Conservation (phyloP, 768 basidiomycete genomes). For the Hemileccinum rubropunctum region DNA sequence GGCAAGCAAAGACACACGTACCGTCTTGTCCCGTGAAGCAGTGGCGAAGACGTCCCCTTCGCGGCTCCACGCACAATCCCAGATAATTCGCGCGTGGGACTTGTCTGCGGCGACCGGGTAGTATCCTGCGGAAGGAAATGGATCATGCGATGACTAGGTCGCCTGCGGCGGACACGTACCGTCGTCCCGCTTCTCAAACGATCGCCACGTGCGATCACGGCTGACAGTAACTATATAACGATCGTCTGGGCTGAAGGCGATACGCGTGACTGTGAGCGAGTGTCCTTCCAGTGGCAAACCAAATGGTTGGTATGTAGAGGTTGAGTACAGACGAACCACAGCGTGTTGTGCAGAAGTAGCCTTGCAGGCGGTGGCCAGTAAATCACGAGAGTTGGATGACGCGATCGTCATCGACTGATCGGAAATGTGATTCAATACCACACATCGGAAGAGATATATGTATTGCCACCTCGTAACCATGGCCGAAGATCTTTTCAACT, state of each 20-base stretch:
- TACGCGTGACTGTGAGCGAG: constrained; percentile 82
- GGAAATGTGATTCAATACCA: not conserved
- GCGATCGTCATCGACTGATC: constrained; percentile 76
- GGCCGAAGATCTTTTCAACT: constrained; percentile 94
- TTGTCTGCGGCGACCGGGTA: constrained; percentile 66
- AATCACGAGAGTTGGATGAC: constrained; percentile 61
- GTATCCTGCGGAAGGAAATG: constrained; percentile 46
- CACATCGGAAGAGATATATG: not conserved
- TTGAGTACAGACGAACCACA: constrained; percentile 78
- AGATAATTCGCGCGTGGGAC: constrained; percentile 89
- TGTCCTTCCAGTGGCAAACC: constrained; percentile 82
- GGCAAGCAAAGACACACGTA: constrained; percentile 31
- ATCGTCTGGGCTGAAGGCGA: constrained; percentile 89
- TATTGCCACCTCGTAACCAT: constrained; percentile 82
- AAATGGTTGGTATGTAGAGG: constrained; percentile 63
- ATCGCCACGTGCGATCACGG: constrained; percentile 87
- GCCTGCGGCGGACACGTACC: constrained; percentile 28
- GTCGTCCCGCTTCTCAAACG: constrained; percentile 56
- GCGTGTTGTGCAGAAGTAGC: constrained; percentile 88
- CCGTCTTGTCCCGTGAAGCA: constrained; percentile 93
- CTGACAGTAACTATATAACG: constrained; percentile 78
- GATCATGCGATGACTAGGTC: not conserved
- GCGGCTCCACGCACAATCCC: constrained; percentile 89
- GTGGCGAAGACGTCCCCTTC: constrained; percentile 85
- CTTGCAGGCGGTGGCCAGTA: constrained; percentile 90